A percentile compares a stretch with the other conserved stretches of the same genome.
Conservation (phyloP, 805 yeast genomes). For the Candida germanica region DNA sequence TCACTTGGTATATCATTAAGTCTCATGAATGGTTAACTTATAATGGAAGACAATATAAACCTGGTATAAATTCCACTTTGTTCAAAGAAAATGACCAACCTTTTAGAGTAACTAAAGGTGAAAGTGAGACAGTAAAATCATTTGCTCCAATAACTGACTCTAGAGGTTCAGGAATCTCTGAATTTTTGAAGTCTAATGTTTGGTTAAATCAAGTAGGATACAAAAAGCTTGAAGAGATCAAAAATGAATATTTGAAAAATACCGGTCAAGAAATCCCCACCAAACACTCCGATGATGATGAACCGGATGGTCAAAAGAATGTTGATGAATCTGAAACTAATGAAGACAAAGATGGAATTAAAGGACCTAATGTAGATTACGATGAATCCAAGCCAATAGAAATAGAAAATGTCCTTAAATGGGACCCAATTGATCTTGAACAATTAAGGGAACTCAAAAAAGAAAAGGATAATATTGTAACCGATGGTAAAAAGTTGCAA, state of each 20-base stretch:
- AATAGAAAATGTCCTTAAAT: slow-evolving; percentile 26
- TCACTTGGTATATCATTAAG: slow-evolving; percentile 43
- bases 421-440: slow-evolving; percentile 32
- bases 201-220: slow-evolving; percentile 42
- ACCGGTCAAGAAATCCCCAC: slow-evolving; percentile 10
- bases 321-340: slow-evolving; percentile 2
- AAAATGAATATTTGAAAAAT: slow-evolving; percentile 14
- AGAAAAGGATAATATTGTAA: slow-evolving; percentile 17
- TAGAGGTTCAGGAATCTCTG: slow-evolving; percentile 31
- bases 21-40: slow-evolving; percentile 43
- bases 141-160: slow-evolving; percentile 39
- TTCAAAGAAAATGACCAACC: slow-evolving; percentile 18
- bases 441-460: slow-evolving; percentile 23
- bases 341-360: slow-evolving; percentile 4
- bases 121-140: slow-evolving; percentile 25
- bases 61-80: slow-evolving; percentile 28
- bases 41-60: slow-evolving; percentile 19
- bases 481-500: slow-evolving; percentile 31
- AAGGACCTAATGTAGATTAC: slow-evolving; percentile 4
- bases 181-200: slow-evolving; percentile 27
- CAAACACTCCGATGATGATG: slow-evolving; percentile 6
- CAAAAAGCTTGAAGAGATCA: slow-evolving; percentile 27
- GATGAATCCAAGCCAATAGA: slow-evolving; percentile 10
- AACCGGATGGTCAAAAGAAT: slow-evolving; percentile 7
- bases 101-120: slow-evolving; percentile 17